Conservation (phyloP, 75 land plant genomes). For the Cryptomeria japonica region DNA sequence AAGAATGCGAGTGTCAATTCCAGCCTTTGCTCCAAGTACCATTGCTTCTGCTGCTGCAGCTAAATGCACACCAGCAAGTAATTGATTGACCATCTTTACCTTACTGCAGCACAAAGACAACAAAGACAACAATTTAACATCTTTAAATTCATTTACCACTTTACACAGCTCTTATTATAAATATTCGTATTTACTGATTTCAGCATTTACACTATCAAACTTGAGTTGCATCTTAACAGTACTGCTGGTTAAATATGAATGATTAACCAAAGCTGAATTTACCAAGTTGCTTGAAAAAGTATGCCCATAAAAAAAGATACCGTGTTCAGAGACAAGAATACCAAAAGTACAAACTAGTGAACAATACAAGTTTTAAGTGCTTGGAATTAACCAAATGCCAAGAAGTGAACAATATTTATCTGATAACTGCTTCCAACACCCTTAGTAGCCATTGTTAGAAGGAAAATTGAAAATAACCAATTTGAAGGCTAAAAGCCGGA, state of each 20-base stretch:
- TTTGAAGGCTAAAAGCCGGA: neutral
- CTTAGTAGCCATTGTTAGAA: neutral
- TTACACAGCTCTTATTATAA: conserved; percentile 6
- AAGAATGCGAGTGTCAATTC: conserved; percentile 72
- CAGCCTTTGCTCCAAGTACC: conserved; percentile 78
- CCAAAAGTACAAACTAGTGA: neutral
- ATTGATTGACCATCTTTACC: conserved; percentile 68
- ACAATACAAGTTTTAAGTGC: neutral
- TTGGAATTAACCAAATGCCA: neutral
- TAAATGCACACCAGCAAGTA: conserved; percentile 83
- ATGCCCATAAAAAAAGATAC: neutral
- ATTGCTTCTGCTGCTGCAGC: conserved; percentile 88
- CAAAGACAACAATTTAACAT: conserved; percentile 11
- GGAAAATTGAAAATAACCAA: neutral
- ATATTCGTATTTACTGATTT: neutral
- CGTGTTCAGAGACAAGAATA: neutral
- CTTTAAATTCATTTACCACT: neutral
- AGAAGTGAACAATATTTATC: neutral
- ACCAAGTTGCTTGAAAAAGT: neutral
- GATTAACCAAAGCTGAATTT: neutral
- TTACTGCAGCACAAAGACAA: conserved; percentile 56
- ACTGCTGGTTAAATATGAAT: neutral
- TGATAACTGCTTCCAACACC: neutral
- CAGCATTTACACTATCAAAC: neutral
- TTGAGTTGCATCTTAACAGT: neutral